Evolutionary conservation across 2,329 filamentous ascomycete genomes (phyloP), one percentile per base, ranked within the genome.

Genomic region (Colletotrichum shisoi): DNA sequence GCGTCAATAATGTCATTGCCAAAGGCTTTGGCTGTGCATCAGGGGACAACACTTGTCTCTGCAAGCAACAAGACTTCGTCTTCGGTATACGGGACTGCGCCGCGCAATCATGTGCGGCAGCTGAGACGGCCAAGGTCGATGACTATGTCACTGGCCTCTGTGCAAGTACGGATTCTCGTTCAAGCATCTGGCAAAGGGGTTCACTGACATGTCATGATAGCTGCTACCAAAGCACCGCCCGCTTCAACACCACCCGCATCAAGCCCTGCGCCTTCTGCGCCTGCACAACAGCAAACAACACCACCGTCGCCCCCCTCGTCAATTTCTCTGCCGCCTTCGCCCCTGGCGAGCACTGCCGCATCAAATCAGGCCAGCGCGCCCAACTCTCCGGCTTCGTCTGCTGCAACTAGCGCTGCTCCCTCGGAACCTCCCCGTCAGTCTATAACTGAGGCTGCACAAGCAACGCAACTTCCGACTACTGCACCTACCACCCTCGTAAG

Each of bases 51-150:
- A 31, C 73, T 17, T 84, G 82, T 68, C 74, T 84, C 17, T 84
- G 82, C 69, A 71, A 68, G 34, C 76, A 77, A 12, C 60, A 73
- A 0, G 72, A 72, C 21, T 80, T 80, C 60, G 53, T 72, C 34
- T 72, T 71, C 62, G 79, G 78, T n/a, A 75, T 83, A 53, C 71
- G 74, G 24, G 80, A 82, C 56, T 83, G 81, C 64, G 76, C 79
- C 40, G 72, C 71, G 51, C 62, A 72, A 27, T 72, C 73, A 13
- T 79, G 77, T 56, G 70, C 70, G 7, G 51, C 63, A 27, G 73
- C 75, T 13, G 72, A 71, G 4, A 73, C 73, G 6, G 66, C 72
- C 31, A 74, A 77, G 62, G 68, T 78, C 11, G 72, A 73, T 17
- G 54, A 71, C 8, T 76, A 71, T 37, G 72, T 72, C 15, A 62